Evolutionary conservation across 148 eudicot species (phyloP), one percentile per base, ranked within the genome.

Genomic region (Rhododendron ovatum): DNA sequence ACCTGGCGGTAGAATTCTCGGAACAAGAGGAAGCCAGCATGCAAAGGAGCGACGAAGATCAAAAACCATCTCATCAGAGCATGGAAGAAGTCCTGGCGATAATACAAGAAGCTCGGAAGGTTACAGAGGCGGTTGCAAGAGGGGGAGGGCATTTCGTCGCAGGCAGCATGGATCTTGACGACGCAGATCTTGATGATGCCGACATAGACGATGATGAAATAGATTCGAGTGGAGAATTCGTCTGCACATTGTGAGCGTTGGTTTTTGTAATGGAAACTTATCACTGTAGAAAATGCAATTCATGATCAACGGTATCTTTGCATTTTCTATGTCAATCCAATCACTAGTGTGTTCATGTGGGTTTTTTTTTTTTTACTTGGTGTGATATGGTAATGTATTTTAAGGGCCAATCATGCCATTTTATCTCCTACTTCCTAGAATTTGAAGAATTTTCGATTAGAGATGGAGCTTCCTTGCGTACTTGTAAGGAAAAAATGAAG

Each of bases 1-100:
- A 95, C 91, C 92, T 94, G 88, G 98, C 96, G 3, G 73, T 88
- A 67, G 98, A 96, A 75, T 88, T 93, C 11, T 90, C 86, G 88
- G 95, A 93, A 82, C 93, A 93, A 28, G 95, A 91, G 18, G 75
- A 69, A 69, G 37, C 37, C 12, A 91, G 90, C 92, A 89, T 88
- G 85, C 87, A 90, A 89, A 53, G 75, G 37, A 88, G 88, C 89
- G 82, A 76, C 47, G 94, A 88, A 71, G 74, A 88, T 33, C 91
- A 92, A 53, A 90, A 90, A 22, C 91, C 95, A 0, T 85, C 91
- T 48, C 6, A 28, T 69, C 99, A 94, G 84, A 92, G 92, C 69
- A 83, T 88, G 33, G 94, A 91, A 59, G 94, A 95, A 69, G 93
- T 92, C 84, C 22, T 91, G 90, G 89, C 91, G 0, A 85, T 95